These are phyloP conservation scores for Ilex asprella DNA, from an alignment of 257 asterid genomes.

Conservation along the genomic window DNA sequence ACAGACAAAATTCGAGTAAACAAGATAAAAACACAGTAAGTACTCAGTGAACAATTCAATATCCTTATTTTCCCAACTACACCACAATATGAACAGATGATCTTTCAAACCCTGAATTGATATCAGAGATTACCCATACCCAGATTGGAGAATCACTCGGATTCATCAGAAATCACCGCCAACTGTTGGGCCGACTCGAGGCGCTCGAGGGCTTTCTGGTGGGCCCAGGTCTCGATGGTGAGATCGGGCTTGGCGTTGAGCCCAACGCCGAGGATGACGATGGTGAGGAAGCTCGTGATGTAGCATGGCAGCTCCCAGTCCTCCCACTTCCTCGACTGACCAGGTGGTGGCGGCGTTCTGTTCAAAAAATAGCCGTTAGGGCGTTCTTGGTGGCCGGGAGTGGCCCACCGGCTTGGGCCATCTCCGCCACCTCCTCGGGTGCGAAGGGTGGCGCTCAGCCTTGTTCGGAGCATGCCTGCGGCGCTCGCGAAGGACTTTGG, in stretches of 20 bases:
- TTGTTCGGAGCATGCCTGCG: conserved; percentile 46
- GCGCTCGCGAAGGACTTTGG: conserved; percentile 48
- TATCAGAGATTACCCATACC: too few relatives aligned
- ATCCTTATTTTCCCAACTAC: too few relatives aligned
- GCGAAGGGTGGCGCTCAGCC: conserved; percentile 46
- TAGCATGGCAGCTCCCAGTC: conserved; percentile 98
- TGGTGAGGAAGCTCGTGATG: conserved; percentile 67
- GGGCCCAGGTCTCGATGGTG: conserved; percentile 97
- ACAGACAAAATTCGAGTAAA: too few relatives aligned
- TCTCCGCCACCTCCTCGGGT: conserved; percentile 50
- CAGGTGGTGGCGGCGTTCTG: conserved; percentile 55
- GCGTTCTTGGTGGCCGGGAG: conserved; percentile 79
- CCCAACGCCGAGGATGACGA: conserved; percentile 85
- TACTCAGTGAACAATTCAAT: too few relatives aligned
- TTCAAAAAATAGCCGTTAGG: conserved; percentile 69
- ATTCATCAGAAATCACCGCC: too few relatives aligned
- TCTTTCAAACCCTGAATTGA: not conserved
- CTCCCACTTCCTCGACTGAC: conserved; percentile 73
- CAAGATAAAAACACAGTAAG: too few relatives aligned
- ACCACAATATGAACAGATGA: too few relatives aligned
- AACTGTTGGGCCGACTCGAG: conserved; percentile 38
- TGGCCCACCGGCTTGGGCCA: conserved; percentile 64
- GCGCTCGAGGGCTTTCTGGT: conserved; percentile 91
- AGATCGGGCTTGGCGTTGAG: conserved; percentile 97
- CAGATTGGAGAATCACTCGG: too few relatives aligned